A percentile compares a stretch with the other conserved stretches of the same genome.
Conservation (phyloP, 176 grass and related monocot genomes). For the Aegilops bicornis region DNA sequence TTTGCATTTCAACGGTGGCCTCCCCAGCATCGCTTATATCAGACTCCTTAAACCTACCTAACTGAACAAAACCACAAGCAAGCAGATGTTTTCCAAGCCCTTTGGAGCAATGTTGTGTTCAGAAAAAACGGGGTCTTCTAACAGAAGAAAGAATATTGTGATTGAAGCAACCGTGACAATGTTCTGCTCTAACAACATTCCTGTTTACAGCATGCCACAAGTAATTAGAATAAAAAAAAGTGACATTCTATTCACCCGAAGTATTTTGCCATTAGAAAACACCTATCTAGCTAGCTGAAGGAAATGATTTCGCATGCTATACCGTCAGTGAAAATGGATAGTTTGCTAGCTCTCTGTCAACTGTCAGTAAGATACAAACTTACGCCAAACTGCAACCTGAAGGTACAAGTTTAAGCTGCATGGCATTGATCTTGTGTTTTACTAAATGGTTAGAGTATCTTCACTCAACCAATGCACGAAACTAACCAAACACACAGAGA, state of each 20-base stretch:
- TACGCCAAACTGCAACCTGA: neutral
- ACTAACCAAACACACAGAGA: neutral
- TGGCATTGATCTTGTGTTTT: too few relatives aligned
- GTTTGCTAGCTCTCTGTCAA: neutral
- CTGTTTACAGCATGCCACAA: neutral
- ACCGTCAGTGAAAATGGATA: neutral
- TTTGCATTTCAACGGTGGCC: too few relatives aligned
- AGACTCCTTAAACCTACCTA: too few relatives aligned
- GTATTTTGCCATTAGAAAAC: neutral
- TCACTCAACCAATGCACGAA: neutral
- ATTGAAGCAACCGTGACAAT: neutral
- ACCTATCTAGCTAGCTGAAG: neutral
- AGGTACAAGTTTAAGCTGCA: neutral
- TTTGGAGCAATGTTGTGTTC: neutral
- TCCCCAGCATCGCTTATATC: too few relatives aligned
- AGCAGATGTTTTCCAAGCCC: neutral
- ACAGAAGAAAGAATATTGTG: neutral
- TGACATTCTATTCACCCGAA: neutral
- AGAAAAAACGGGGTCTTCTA: neutral
- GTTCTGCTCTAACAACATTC: neutral
- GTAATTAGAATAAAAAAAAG: neutral
- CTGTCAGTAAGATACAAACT: neutral
- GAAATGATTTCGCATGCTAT: neutral
- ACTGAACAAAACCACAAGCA: neutral
- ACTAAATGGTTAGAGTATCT: too few relatives aligned